These are phyloP conservation scores for Podaxis sp. DNA, from an alignment of 768 basidiomycete species.

Conservation along the genomic window DNA sequence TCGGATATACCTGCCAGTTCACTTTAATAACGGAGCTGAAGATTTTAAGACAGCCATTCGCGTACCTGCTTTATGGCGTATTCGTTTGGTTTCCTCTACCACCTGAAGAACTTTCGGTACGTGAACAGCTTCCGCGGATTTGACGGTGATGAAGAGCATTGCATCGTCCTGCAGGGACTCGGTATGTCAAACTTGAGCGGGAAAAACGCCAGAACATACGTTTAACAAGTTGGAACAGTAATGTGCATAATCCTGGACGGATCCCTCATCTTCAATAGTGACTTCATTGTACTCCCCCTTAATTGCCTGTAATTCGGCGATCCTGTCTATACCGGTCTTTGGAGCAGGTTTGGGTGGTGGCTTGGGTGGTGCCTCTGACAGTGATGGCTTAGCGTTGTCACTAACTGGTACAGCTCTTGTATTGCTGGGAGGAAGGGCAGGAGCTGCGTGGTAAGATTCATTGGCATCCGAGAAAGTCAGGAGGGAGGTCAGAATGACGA, in stretches of 20 bases:
- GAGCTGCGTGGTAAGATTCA: constrained; percentile 45
- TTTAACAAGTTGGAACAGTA: constrained; percentile 64
- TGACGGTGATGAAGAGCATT: constrained; percentile 76
- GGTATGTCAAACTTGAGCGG: not conserved
- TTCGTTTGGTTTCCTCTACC: constrained; percentile 77
- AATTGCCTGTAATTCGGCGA: constrained; percentile 67
- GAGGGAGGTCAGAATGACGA: constrained; percentile 72
- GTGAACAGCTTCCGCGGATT: constrained; percentile 56
- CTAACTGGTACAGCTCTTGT: constrained; percentile 10
- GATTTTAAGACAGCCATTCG: not conserved
- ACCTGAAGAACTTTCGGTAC: constrained; percentile 81
- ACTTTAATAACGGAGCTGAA: constrained; percentile 2
- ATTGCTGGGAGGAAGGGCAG: constrained; percentile 16
- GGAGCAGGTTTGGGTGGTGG: constrained; percentile 62
- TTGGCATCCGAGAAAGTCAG: constrained; percentile 76
- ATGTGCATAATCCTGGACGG: constrained; percentile 62
- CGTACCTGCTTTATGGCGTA: constrained; percentile 71
- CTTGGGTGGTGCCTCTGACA: constrained; percentile 32
- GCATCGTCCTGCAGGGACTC: constrained; percentile 60
- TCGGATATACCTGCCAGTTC: constrained; percentile 39
- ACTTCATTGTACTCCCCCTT: constrained; percentile 77
- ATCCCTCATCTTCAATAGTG: constrained; percentile 63
- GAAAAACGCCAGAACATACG: constrained; percentile 29
- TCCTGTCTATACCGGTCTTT: constrained; percentile 64
- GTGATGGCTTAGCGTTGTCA: constrained; percentile 17